Evolutionary conservation across 2,329 filamentous ascomycete species (phyloP).

Genomic region (Aspergillus novoparasiticus): DNA sequence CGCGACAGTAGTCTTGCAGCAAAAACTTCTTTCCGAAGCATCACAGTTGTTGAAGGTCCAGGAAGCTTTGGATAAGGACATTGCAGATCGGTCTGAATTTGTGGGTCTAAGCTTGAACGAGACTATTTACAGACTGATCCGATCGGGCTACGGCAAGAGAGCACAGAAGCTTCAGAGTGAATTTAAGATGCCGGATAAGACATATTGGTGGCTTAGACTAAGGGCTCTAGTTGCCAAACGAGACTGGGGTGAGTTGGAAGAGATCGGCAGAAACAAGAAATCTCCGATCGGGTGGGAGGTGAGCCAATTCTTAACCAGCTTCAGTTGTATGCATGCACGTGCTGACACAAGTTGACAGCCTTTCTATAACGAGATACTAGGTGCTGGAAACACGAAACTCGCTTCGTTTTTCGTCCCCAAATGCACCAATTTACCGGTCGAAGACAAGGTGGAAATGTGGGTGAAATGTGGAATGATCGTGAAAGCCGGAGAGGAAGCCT

Average conservation of each 20-base stretch:
- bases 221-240: constrained; percentile 86
- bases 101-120: constrained; percentile 85
- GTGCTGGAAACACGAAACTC: constrained; percentile 85
- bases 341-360: constrained; percentile 59
- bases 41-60: constrained; percentile 80
- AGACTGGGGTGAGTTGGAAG: constrained; percentile 91
- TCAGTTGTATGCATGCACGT: constrained; percentile 17
- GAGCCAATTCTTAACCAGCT: constrained; percentile 38
- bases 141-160: constrained; percentile 77
- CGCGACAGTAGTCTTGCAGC: constrained; percentile 64
- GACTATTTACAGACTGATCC: constrained; percentile 86
- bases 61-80: constrained; percentile 80
- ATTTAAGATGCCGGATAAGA: constrained; percentile 90
- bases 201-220: constrained; percentile 83
- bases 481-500: constrained; percentile 89
- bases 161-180: constrained; percentile 87
- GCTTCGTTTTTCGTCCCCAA: constrained; percentile 85
- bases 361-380: constrained; percentile 86
- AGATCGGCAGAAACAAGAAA: constrained; percentile 72
- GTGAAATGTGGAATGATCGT: constrained; percentile 89
- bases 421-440: constrained; percentile 69
- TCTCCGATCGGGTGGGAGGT: constrained; percentile 97
- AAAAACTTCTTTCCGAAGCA: constrained; percentile 77
- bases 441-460: constrained; percentile 85
- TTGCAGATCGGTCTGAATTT: constrained; percentile 65